Evolutionary conservation across 192 early-diverging fungal species (phyloP), one percentile per base, ranked within the genome.

Genomic region (Backusella tuberculispora): DNA sequence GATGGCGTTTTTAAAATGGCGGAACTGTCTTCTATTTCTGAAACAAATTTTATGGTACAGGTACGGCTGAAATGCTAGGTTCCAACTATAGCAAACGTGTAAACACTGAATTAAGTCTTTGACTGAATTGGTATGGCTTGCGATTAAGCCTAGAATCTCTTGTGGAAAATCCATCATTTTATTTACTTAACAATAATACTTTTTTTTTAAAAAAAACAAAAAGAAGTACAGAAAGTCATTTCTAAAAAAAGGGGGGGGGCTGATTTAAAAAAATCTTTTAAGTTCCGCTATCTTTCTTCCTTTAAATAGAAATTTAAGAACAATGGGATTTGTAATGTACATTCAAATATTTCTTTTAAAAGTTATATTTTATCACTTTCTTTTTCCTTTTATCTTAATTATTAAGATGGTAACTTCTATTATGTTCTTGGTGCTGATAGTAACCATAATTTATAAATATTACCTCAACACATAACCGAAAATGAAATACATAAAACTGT

Each of bases 21-120:
- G 50, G 50, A 56, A 56, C 12, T 56, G 50, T 56, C 50, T 56
- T 56, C 50, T n/a, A 56, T 56, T 56, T 56, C 17, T 56, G 50
- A 56, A 56, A 24, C 21, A 56, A 8, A 56, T 12, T 4, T 56
- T 7, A 9, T 56, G 6, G 10, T 56, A 56, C 8, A 56, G 50
- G 50, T 56, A 56, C 19, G 21, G 50, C 12, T 56, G 19, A 56
- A 56, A 56, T 56, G 19, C 50, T 56, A 56, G 10, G 24, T 21
- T 12, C 50, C 50, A 56, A 10, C 17, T 56, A 7, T 19, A 21
- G 19, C 50, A 56, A 21, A 56, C 50, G 12, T 8, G 24, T 21
- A 56, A 9, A 56, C 50, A 56, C 24, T 56, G 50, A 3, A 56
- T 24, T 21, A 56, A 4, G 50, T 56, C 50, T 10, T 12, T 56